Base-by-base conservation (phyloP, 495 filamentous ascomycete species). In the Aspergillus homomorphus region DNA sequence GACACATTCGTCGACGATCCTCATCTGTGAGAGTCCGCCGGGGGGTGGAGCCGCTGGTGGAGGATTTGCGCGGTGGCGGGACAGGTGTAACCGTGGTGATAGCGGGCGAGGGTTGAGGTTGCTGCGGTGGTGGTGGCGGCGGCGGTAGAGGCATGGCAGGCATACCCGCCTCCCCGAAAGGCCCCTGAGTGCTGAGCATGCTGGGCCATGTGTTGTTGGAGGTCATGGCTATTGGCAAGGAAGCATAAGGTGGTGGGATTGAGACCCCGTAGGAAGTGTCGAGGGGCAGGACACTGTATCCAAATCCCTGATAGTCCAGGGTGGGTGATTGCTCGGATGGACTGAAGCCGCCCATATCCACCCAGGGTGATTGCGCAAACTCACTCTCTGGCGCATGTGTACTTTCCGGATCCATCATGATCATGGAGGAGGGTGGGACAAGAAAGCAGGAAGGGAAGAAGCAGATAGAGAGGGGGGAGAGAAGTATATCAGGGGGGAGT, bases 1-100 rank as follows among this genome's bases (percentile, higher is more conserved):
- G 81, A 70, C 94, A 98, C 92, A 99, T 99, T 52, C 84, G 84
- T 56, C 92, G 84, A 52, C 94, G 85, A 67, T 97, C 92, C 28
- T 89, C 86, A 72, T 98, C 93, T 21, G 94, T 98, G 62, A 99
- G 80, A 0, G 95, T 98, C 72, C 89, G 90, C 64, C 94, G 82
- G 7, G 91, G 88, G 28, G 89, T 88, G 51, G 89, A 75, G 26
- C 75, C 77, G 53, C 79, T 76, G 41, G 80, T 81, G 5, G 81
- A 79, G 45, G 80, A 78, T 52, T 51, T 51, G 48, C 48, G 81
- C 77, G 16, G 80, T 78, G 8, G 84, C 83, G 19, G 45, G 33
- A 38, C 12, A 38, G 33, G 33, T 38, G 33, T 38, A 38, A 38
- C 33, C 2, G 68, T 22, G 68, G 63, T 56, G 73, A 72, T 38